Evolutionary conservation across 2,329 filamentous ascomycete species (phyloP).

Genomic region (Botrytis galanthina): DNA sequence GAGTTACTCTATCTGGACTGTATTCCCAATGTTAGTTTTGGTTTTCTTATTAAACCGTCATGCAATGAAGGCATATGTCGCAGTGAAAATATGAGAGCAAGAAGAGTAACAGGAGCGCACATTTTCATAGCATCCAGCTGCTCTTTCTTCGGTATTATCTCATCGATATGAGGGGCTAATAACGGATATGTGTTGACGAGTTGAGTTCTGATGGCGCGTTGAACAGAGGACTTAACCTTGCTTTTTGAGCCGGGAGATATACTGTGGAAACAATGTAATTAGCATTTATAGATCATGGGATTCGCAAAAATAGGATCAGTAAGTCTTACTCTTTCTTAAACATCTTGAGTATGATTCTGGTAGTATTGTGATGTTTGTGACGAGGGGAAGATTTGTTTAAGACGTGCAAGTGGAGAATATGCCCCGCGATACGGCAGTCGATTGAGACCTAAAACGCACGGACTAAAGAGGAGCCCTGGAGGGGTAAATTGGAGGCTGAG

Average conservation of each 20-base stretch:
- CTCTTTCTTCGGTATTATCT: conserved; percentile 91
- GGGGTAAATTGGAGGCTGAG: conserved; percentile 15
- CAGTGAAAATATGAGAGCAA: neutral
- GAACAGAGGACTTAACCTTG: conserved; percentile 96
- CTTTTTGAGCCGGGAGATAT: conserved; percentile 78
- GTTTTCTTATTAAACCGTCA: neutral
- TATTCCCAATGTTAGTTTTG: conserved; percentile 18
- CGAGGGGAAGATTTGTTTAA: conserved; percentile 18
- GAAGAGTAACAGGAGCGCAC: conserved; percentile 40
- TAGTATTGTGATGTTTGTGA: conserved; percentile 17
- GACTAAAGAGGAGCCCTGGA: conserved; percentile 13
- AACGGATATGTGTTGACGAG: conserved; percentile 82
- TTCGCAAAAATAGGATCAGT: too few species aligned
- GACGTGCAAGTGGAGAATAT: conserved; percentile 21
- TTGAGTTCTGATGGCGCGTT: conserved; percentile 79
- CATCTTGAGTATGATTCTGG: conserved; percentile 53
- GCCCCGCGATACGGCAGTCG: conserved; percentile 28
- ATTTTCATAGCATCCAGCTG: conserved; percentile 89
- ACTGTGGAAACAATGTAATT: conserved; percentile 45
- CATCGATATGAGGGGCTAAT: conserved; percentile 84
- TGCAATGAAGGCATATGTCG: neutral
- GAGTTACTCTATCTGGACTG: conserved; percentile 78
- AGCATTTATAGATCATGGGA: conserved; percentile 22
- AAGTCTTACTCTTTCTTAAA: conserved; percentile 84
- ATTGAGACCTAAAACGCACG: conserved; percentile 21